Evolutionary conservation across 164 flowering plant genomes (phyloP).

Genomic region (Vitis amurensis): DNA sequence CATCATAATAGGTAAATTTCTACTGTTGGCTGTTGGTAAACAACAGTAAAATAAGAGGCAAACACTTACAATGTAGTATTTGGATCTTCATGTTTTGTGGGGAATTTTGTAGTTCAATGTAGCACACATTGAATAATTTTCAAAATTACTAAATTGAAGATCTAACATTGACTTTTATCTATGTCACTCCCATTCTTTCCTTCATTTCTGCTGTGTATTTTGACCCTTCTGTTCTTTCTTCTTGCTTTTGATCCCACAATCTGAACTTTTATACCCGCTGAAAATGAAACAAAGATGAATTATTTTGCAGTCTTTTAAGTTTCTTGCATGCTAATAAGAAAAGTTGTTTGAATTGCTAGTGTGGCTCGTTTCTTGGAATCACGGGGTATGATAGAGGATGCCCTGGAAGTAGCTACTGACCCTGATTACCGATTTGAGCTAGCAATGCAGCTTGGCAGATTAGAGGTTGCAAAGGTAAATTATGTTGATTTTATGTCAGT

Average conservation of each 20-base stretch:
- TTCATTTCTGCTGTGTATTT: neutral
- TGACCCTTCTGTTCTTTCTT: neutral
- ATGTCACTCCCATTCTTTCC: neutral
- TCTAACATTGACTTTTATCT: too few relatives aligned
- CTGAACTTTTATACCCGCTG: neutral
- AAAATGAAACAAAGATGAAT: neutral
- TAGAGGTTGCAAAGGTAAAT: constrained; percentile 84
- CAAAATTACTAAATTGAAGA: neutral
- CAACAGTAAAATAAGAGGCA: neutral
- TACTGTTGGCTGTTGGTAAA: neutral
- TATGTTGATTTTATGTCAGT: neutral
- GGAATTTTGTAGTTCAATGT: neutral
- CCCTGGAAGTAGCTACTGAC: constrained; percentile 94
- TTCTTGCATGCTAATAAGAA: constrained; percentile 3
- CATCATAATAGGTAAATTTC: constrained; percentile 79
- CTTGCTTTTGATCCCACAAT: neutral
- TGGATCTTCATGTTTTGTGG: too few relatives aligned
- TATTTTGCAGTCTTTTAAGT: neutral
- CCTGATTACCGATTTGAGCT: constrained; percentile 97
- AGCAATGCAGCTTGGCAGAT: constrained; percentile 87
- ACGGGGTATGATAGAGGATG: constrained; percentile 94
- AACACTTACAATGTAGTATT: too few relatives aligned
- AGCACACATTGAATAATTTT: neutral
- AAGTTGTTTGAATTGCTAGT: constrained; percentile 27
- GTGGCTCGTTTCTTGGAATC: constrained; percentile 98